Conservation (phyloP, 1,139 yeast genomes). For the Kurtzmaniella quercitrusa region DNA sequence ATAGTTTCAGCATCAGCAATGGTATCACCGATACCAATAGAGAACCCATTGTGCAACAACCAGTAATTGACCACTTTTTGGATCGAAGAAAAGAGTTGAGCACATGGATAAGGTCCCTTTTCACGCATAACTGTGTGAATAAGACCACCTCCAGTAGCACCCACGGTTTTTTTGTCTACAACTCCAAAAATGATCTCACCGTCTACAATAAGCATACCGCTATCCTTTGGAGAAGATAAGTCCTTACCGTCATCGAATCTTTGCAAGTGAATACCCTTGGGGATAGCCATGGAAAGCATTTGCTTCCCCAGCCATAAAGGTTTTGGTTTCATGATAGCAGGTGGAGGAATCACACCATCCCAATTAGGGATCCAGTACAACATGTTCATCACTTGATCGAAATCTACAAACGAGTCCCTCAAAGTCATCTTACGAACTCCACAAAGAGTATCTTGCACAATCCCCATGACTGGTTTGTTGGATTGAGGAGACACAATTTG, state of each 20-base stretch:
- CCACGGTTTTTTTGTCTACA: constrained; percentile 96
- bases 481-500: constrained; percentile 98
- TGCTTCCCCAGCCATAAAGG: constrained; percentile 99
- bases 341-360: constrained; percentile 99
- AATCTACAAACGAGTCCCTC: constrained; percentile 83
- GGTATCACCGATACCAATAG: constrained; percentile 99
- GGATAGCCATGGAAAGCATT: constrained; percentile 86
- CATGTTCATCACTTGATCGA: constrained; percentile 94
- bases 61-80: constrained; percentile 96
- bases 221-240: constrained; percentile 78
- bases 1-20: constrained; percentile 97
- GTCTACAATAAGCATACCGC: constrained; percentile 87
- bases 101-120: constrained; percentile 89
- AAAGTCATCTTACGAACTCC: constrained; percentile 95
- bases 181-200: constrained; percentile 97
- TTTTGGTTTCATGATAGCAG: constrained; percentile 90
- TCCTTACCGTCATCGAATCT: constrained; percentile 89
- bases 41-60: constrained; percentile 94
- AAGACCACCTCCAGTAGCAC: constrained; percentile 97
- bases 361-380: constrained; percentile 97
- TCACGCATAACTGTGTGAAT: constrained; percentile 97
- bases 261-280: constrained; percentile 91
- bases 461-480: constrained; percentile 99
- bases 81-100: constrained; percentile 84
- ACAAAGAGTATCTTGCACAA: constrained; percentile 96